A percentile compares a stretch with the other conserved stretches of the same genome.
Evolutionary conservation across 805 yeast species (phyloP).

Genomic region (Isabelozyma gotoi): DNA sequence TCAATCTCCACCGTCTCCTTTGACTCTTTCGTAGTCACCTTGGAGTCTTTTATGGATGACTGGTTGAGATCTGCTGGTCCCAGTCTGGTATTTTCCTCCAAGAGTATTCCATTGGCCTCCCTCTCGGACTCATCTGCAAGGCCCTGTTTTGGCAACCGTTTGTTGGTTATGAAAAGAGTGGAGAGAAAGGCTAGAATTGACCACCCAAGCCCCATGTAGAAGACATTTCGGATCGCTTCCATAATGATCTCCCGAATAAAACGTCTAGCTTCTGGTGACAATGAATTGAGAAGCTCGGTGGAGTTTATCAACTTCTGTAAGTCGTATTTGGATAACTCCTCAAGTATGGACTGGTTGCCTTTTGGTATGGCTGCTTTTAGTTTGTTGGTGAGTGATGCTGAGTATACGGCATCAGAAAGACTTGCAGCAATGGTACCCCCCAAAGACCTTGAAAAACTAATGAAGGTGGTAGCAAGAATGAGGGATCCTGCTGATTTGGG

Average conservation of each 20-base stretch:
- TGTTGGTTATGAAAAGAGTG: constrained; percentile 6
- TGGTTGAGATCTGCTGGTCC: not conserved
- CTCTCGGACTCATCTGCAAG: not conserved
- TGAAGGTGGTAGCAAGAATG: constrained; percentile 46
- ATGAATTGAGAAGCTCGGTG: constrained; percentile 10
- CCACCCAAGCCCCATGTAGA: constrained; percentile 40
- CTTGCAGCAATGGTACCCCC: constrained; percentile 47
- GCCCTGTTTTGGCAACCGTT: constrained; percentile 5
- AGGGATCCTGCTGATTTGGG: constrained; percentile 52
- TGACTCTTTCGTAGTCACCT: too few species aligned
- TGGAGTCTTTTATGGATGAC: too few species aligned
- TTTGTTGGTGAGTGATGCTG: constrained; percentile 18
- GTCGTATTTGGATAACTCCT: constrained; percentile 17
- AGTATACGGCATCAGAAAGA: constrained; percentile 42
- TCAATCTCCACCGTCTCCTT: too few species aligned
- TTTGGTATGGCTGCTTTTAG: constrained; percentile 4
- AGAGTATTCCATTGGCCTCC: not conserved
- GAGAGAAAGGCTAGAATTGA: constrained; percentile 20
- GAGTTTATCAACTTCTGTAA: constrained; percentile 12
- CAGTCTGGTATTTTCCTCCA: too few species aligned
- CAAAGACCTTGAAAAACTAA: constrained; percentile 44
- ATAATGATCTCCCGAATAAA: constrained; percentile 24
- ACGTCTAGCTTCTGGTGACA: constrained; percentile 12
- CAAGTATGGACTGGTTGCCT: constrained; percentile 10
- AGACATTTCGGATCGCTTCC: constrained; percentile 38